phyloP scores from a whole-genome alignment of 768 basidiomycete species.

The Serendipita sp. region DNA sequence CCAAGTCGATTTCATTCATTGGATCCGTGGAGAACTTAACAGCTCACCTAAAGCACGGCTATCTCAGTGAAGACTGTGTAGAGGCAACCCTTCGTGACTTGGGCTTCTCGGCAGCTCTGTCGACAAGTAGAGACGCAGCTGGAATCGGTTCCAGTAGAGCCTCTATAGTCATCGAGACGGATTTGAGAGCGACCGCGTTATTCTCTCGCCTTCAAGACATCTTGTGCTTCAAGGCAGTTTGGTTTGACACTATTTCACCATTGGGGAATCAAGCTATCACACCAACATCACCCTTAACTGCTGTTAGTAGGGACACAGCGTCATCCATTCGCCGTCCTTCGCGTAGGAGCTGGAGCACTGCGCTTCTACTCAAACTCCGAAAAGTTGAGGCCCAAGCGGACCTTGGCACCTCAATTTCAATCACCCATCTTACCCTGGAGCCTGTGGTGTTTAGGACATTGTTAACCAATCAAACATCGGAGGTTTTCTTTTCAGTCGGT shows the following conservation, averaged over 20 bases:
- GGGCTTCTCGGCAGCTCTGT: constrained; percentile 55
- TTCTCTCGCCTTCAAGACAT: constrained; percentile 84
- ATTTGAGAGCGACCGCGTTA: constrained; percentile 60
- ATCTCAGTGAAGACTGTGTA: constrained; percentile 26
- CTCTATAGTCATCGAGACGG: constrained; percentile 70
- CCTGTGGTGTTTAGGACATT: constrained; percentile 50
- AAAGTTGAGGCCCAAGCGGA: constrained; percentile 61
- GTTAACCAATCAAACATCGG: constrained; percentile 42
- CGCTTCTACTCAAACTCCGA: constrained; percentile 54
- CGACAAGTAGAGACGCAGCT: constrained; percentile 29
- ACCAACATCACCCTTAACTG: constrained; percentile 13
- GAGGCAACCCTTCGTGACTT: constrained; percentile 58
- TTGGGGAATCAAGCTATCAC: constrained; percentile 31
- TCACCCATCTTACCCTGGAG: constrained; percentile 45
- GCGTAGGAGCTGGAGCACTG: constrained; percentile 38
- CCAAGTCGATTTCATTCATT: constrained; percentile 53
- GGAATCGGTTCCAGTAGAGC: constrained; percentile 34
- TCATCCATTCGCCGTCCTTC: constrained; percentile 1
- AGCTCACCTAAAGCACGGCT: constrained; percentile 54
- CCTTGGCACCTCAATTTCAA: constrained; percentile 73
- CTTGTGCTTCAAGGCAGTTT: constrained; percentile 88
- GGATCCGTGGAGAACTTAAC: constrained; percentile 71
- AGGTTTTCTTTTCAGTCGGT: constrained; percentile 46
- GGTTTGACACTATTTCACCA: constrained; percentile 75
- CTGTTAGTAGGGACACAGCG: neutral